Evolutionary conservation across 208 protist species (phyloP), one percentile per base, ranked within the genome.

Genomic region (Leishmania guyanensis): DNA sequence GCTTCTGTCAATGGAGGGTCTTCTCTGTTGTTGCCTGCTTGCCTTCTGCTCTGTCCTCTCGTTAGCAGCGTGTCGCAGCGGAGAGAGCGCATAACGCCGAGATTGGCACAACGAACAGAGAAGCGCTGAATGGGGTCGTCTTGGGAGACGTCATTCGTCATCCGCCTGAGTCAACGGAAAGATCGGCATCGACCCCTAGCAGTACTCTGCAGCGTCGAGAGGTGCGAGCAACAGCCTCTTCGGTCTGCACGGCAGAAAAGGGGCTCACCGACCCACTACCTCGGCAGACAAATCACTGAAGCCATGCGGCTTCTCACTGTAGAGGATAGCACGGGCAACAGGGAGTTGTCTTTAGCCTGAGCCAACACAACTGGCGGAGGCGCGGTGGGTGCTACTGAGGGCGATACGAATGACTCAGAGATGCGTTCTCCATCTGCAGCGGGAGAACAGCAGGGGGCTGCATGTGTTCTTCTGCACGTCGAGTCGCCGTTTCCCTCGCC

Each of bases 241-340:
- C 68, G 12, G 68, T 68, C 51, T 66, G 77, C 53, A 74, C 33
- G 12, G 77, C 64, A 39, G 77, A 64, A 36, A 75, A 66, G 62
- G 62, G 29, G 56, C 12, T 56, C 39, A 5, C 65, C 68, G 12
- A 75, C 53, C 46, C 77, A 75, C 46, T 36, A n/a, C 54, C 26
- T 46, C 29, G 73, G 26, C n/a, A 9, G 6, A 5, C 29, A 39
- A 46, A 51, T n/a, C 2, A 5, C n/a, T 48, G 5, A 22, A 17
- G 5, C 14, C 12, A 5, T 22, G 65, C 65, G 8, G 39, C 36
- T 39, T 48, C 3, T 14, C 3, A 36, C 36, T 70, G 65, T 36
- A 22, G 36, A 43, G 29, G 36, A n/a, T 50, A 48, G 9, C 36
- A 48, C 65, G 48, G 17, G 65, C 20, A 70, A 6, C 39, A 22